A percentile compares a stretch with the other conserved stretches of the same genome.
phyloP scores from a whole-genome alignment of 495 filamentous ascomycete species.

The Podospora pseudocomata region DNA sequence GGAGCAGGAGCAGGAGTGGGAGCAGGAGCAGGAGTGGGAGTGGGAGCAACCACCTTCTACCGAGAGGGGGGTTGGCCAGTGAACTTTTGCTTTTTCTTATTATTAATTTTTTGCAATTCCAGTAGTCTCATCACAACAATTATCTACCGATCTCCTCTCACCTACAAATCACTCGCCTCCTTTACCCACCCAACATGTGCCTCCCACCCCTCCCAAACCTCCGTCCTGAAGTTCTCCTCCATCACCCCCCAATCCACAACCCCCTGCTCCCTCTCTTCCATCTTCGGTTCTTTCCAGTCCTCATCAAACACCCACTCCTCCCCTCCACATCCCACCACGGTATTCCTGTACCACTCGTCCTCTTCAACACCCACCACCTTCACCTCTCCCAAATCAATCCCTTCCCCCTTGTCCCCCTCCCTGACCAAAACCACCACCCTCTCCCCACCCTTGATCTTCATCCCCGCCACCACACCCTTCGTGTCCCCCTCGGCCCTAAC shows the following conservation, averaged over 20 bases:
- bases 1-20: no score
- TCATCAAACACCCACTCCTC: conserved; percentile 19
- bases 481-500: conserved; percentile 37
- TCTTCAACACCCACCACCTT: not conserved
- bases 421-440: not conserved
- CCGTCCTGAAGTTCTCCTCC: conserved; percentile 23
- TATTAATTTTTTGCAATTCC: not conserved
- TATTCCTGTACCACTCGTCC: not conserved
- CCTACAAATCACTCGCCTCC: not conserved
- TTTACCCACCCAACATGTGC: conserved; percentile 4
- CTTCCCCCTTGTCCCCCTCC: not conserved
- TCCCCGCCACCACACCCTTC: conserved; percentile 31
- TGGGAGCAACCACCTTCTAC: no score
- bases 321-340: conserved; percentile 9
- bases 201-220: conserved; percentile 15
- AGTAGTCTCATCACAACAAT: no score
- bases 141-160: not conserved
- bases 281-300: conserved; percentile 27
- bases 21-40: no score
- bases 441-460: not conserved
- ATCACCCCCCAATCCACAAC: conserved; percentile 36
- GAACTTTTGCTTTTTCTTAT: not conserved
- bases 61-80: not conserved
- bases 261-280: conserved; percentile 29
- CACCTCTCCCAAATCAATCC: not conserved